Evolutionary conservation across 2,329 filamentous ascomycete species (phyloP), one percentile per base, ranked within the genome.

Genomic region (Trichophaea hybrida): DNA sequence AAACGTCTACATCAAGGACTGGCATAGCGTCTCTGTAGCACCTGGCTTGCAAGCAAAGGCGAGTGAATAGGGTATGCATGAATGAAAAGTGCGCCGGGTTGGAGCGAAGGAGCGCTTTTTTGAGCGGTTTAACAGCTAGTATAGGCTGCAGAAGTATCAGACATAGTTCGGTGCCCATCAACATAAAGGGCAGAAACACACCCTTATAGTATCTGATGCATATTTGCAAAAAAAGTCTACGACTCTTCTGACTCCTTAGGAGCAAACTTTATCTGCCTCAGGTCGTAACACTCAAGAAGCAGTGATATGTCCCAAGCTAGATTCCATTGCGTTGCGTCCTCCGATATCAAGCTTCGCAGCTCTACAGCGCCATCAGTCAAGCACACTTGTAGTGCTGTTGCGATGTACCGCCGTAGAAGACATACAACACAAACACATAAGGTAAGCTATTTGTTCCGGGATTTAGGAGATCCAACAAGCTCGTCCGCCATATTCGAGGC

Each of bases 181-280:
- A 52, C 10, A 15, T 50, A 62, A 56, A 17, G 35, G 32, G 34
- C n/a, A 43, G 43, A 54, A 44, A 48, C 50, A 10, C 58, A 66
- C 67, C 62, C 65, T 66, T 38, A 59, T 58, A 43, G 57, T 62
- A 37, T 61, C 65, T 40, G 63, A 61, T 48, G 62, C 61, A 59
- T 64, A 64, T 44, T 64, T 58, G 53, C 53, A 55, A 35, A 67
- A 72, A 70, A 57, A 72, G 17, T 75, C 74, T 10, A 79, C 70
- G 17, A 80, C 69, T 35, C 68, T 69, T 53, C 69, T 70, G 68
- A 76, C 57, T 77, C 71, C 1, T 71, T 66, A n/a, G 76, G 77
- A 17, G 75, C 72, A 69, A 80, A 80, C 61, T 78, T 74, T 17
- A 79, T 73, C 67, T 81, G 78, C 49, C 78, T 70, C 1, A 76